phyloP scores from a whole-genome alignment of 495 filamentous ascomycete species.

The Melanomma pulvis-pyrius region DNA sequence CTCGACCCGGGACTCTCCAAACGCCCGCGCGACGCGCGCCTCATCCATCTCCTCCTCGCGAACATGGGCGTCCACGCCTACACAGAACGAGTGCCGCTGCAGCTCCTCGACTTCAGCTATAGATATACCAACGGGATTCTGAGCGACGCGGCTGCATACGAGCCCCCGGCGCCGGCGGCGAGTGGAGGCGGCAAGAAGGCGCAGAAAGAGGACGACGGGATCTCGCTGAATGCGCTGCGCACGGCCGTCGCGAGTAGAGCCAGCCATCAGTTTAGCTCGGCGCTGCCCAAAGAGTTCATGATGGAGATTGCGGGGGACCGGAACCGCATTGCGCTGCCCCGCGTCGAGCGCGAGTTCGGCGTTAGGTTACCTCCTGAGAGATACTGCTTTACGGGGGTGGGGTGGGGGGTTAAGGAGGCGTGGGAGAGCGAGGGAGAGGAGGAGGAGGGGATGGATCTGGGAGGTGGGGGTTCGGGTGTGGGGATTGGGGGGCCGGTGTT shows the following conservation, averaged over 20 bases:
- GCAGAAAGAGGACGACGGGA: conserved; percentile 43
- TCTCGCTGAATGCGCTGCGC: conserved; percentile 61
- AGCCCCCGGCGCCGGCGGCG: conserved; percentile 40
- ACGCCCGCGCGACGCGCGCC: conserved; percentile 86
- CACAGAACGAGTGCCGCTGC: conserved; percentile 90
- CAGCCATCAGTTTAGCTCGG: conserved; percentile 66
- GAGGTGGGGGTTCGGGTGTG: conserved; percentile 5
- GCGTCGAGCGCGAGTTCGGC: conserved; percentile 73
- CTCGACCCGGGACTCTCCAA: conserved; percentile 62
- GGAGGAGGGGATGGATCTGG: conserved; percentile 54
- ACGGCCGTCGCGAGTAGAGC: conserved; percentile 66
- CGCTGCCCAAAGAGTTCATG: conserved; percentile 81
- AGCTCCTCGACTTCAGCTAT: conserved; percentile 97
- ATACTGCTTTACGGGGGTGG: conserved; percentile 83
- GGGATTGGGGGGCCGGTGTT: conserved; percentile 9
- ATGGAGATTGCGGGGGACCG: conserved; percentile 79
- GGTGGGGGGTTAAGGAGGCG: conserved; percentile 80
- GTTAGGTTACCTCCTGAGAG: conserved; percentile 85
- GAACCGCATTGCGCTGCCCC: conserved; percentile 79
- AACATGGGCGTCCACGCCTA: conserved; percentile 85
- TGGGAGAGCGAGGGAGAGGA: conserved; percentile 64
- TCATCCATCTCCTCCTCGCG: conserved; percentile 88
- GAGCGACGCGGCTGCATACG: conserved; percentile 67
- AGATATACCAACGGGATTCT: conserved; percentile 71
- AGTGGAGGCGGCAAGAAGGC: conserved; percentile 35